Conservation (phyloP, 306 rosid genomes). For the Vigna nakashimae region DNA sequence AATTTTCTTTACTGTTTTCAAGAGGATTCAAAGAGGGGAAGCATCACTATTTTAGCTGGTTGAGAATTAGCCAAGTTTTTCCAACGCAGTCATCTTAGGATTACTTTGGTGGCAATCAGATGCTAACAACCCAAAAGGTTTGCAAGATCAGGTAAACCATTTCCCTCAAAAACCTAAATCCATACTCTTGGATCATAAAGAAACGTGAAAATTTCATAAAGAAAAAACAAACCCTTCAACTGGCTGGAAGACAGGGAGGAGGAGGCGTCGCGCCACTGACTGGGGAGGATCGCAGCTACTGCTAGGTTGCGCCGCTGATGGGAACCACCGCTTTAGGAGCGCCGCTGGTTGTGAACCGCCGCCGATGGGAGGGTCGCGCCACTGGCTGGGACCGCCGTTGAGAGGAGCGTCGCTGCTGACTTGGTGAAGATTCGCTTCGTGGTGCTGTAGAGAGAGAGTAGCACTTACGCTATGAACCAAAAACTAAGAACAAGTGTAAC, state of each 20-base stretch:
- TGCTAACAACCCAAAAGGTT: slow-evolving; percentile 58
- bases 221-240: no score
- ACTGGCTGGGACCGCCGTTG: no score
- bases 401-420: no score
- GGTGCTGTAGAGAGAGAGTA: neutral
- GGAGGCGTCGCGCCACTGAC: no score
- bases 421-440: no score
- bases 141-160: slow-evolving; percentile 84
- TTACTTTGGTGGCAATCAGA: slow-evolving; percentile 98
- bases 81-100: slow-evolving; percentile 88
- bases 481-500: neutral
- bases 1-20: slow-evolving; percentile 64
- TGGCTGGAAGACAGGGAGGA: no score
- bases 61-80: slow-evolving; percentile 93
- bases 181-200: neutral
- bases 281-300: no score
- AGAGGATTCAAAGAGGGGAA: slow-evolving; percentile 89
- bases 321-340: no score
- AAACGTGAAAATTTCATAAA: neutral
- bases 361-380: no score
- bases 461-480: neutral
- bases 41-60: slow-evolving; percentile 95
- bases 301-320: no score
- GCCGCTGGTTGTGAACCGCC: no score
- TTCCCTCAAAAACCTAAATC: neutral